These are phyloP conservation scores for Debaryomyces psychrophilus DNA, from an alignment of 1,139 yeast species.

Conservation along the genomic window DNA sequence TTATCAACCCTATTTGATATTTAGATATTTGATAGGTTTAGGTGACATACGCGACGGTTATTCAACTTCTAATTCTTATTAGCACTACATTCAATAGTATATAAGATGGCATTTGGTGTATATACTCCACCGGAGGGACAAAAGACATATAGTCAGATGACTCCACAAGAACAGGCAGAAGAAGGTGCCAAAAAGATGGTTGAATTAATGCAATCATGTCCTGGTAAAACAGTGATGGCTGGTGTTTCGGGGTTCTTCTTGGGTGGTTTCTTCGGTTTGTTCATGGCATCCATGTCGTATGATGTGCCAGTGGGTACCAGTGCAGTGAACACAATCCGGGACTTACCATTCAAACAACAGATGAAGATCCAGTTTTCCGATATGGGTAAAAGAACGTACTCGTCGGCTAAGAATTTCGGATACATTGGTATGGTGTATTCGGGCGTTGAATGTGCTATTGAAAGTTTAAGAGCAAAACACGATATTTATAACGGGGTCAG, in stretches of 20 bases:
- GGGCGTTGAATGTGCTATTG: slow-evolving; percentile 93
- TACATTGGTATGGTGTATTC: slow-evolving; percentile 91
- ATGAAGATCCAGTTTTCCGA: slow-evolving; percentile 89
- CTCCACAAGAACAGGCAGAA: slow-evolving; percentile 91
- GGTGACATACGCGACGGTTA: neutral
- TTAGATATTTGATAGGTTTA: neutral
- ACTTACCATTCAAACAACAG: slow-evolving; percentile 89
- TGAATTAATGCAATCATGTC: slow-evolving; percentile 87
- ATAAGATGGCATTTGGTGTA: slow-evolving; percentile 19
- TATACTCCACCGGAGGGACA: slow-evolving; percentile 25
- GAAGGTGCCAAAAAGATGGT: slow-evolving; percentile 87
- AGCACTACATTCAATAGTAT: neutral
- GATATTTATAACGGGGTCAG: slow-evolving; percentile 89
- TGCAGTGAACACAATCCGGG: slow-evolving; percentile 61
- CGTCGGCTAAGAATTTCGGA: slow-evolving; percentile 93
- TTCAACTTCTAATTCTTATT: neutral
- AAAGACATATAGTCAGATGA: slow-evolving; percentile 68
- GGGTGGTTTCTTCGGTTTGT: slow-evolving; percentile 95
- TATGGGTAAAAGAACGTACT: slow-evolving; percentile 85
- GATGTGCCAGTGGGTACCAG: slow-evolving; percentile 76
- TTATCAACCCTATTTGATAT: neutral
- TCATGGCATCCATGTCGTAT: slow-evolving; percentile 93
- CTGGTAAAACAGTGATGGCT: slow-evolving; percentile 89
- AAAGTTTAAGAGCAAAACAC: slow-evolving; percentile 83
- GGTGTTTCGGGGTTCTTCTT: slow-evolving; percentile 94